Percentiles rank a stretch among this genome's conserved stretches.
These are phyloP conservation scores for Chernovozyma aurita DNA, from an alignment of 1,139 yeast species.

Conservation along the genomic window DNA sequence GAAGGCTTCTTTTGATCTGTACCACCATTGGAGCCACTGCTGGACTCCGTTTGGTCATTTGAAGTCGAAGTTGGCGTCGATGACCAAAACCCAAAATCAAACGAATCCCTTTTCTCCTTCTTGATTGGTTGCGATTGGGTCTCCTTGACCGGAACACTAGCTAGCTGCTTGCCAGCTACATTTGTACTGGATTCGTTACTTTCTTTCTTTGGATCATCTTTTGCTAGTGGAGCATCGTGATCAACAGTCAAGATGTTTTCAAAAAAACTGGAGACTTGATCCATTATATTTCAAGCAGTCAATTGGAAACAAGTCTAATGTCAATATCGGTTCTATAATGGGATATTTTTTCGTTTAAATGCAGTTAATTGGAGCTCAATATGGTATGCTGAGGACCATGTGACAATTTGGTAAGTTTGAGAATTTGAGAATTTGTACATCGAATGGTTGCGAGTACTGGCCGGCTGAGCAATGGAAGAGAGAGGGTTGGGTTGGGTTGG, in stretches of 20 bases:
- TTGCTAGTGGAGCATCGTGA: not conserved
- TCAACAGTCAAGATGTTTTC: constrained; percentile 26
- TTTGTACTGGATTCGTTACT: not conserved
- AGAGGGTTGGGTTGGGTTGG: too few relatives aligned
- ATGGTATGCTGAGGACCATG: too few relatives aligned
- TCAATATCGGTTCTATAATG: too few relatives aligned
- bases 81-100: constrained; percentile 3
- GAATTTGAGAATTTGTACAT: too few relatives aligned
- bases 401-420: too few relatives aligned
- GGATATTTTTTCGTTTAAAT: too few relatives aligned
- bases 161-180: not conserved
- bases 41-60: not conserved
- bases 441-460: too few relatives aligned
- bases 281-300: too few relatives aligned
- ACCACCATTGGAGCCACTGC: not conserved
- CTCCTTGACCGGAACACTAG: not conserved
- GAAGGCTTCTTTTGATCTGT: too few relatives aligned
- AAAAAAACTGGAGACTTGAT: constrained; percentile 25
- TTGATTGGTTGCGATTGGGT: not conserved
- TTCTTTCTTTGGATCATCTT: not conserved
- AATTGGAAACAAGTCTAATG: too few relatives aligned
- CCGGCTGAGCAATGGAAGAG: too few relatives aligned
- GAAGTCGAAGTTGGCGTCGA: not conserved
- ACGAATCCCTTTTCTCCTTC: constrained; percentile 2
- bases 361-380: too few relatives aligned